Evolutionary conservation across 345 rosid species (phyloP).

Genomic region (Sisymbrium altissimum): DNA sequence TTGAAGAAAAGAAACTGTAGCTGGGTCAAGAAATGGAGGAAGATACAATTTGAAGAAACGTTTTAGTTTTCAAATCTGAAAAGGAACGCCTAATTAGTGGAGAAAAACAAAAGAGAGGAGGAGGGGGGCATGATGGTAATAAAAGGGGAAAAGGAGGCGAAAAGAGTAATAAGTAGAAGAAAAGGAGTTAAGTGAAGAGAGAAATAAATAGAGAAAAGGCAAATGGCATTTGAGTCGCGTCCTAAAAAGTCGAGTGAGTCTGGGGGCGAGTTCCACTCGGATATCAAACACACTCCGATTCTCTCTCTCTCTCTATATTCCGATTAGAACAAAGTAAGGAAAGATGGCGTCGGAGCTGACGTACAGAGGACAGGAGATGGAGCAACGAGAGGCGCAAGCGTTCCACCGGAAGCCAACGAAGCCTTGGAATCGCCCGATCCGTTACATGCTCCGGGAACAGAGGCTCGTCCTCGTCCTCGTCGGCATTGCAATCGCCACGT

Average conservation of each 20-base stretch:
- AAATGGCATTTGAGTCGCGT: no score
- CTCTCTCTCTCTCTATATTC: background rate
- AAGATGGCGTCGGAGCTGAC: slow-evolving; percentile 79
- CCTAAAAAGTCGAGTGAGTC: slow-evolving; percentile 14
- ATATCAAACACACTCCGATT: slow-evolving; percentile 4
- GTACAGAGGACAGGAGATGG: slow-evolving; percentile 69
- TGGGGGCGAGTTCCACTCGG: slow-evolving; percentile 27
- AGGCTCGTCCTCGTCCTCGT: slow-evolving; percentile 80
- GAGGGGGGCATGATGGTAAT: background rate
- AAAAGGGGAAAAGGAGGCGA: background rate
- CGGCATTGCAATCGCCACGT: slow-evolving; percentile 84
- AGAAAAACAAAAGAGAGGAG: background rate
- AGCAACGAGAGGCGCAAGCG: slow-evolving; percentile 43
- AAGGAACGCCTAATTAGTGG: background rate
- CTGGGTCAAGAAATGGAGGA: background rate
- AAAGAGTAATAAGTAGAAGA: no score
- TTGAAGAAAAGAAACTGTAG: background rate
- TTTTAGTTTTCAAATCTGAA: background rate
- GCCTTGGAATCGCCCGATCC: slow-evolving; percentile 73
- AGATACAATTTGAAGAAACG: background rate
- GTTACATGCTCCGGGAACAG: slow-evolving; percentile 84
- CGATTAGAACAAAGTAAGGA: background rate
- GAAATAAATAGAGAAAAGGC: no score
- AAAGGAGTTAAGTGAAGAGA: no score
- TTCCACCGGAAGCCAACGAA: slow-evolving; percentile 71